phyloP scores from a whole-genome alignment of 768 basidiomycete species.

The Termitomyces sp. region DNA sequence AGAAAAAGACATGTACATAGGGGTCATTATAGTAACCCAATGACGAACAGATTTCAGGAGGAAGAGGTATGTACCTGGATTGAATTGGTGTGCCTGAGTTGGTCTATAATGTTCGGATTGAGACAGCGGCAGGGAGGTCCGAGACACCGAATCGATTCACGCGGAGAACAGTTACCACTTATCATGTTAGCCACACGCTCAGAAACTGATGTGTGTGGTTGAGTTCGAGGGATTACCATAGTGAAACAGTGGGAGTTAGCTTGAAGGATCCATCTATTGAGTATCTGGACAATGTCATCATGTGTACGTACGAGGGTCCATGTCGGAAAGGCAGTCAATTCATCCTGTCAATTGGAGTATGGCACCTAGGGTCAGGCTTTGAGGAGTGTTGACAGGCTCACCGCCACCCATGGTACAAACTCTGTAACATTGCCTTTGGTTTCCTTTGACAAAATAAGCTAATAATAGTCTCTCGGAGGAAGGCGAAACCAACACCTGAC shows the following conservation, averaged over 20 bases:
- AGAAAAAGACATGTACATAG: not conserved
- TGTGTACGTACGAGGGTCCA: not conserved
- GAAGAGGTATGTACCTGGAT: not conserved
- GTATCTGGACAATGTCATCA: slow-evolving; percentile 5
- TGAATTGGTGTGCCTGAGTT: not conserved
- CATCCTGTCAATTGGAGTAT: slow-evolving; percentile 9
- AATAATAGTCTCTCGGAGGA: not conserved
- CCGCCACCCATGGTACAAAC: not conserved
- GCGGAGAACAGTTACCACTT: not conserved
- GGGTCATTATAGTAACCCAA: not conserved
- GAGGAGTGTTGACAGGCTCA: not conserved
- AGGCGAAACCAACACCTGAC: no score
- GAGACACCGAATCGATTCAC: slow-evolving; percentile 4
- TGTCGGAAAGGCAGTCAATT: slow-evolving; percentile 4
- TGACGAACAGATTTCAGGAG: not conserved
- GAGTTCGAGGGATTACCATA: not conserved
- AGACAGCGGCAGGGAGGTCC: slow-evolving; percentile 5
- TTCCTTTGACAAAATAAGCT: not conserved
- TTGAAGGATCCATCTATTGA: not conserved
- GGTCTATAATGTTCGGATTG: slow-evolving; percentile 1
- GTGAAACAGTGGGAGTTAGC: slow-evolving; percentile 1
- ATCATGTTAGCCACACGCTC: not conserved
- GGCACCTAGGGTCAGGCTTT: slow-evolving; percentile 1
- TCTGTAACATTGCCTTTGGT: not conserved
- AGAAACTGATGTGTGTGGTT: slow-evolving; percentile 1